Conservation (phyloP, 441 rosid genomes). For the Croton laevigatus region DNA sequence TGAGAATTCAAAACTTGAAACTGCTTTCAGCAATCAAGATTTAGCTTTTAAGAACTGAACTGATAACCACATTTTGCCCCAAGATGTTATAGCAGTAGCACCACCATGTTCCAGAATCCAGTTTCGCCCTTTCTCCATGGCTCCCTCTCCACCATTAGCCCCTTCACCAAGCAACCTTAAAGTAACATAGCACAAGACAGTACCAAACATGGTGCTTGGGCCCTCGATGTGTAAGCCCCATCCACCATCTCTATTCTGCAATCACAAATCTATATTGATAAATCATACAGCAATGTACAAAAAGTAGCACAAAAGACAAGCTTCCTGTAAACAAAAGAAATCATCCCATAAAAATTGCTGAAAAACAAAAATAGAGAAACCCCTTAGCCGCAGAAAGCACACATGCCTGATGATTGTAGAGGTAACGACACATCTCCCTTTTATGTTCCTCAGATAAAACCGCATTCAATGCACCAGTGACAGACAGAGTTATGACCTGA, state of each 20-base stretch:
- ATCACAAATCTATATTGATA: slow-evolving; percentile 1
- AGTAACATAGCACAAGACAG: slow-evolving; percentile 44
- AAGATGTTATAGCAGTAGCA: slow-evolving; percentile 50
- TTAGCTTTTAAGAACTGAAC: slow-evolving; percentile 29
- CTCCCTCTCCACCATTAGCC: slow-evolving; percentile 47
- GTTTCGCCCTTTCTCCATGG: slow-evolving; percentile 48
- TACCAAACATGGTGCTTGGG: slow-evolving; percentile 61
- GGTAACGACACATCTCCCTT: slow-evolving; percentile 80
- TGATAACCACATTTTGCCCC: slow-evolving; percentile 84
- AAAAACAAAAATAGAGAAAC: neutral
- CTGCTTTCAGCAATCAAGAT: neutral
- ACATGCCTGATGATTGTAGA: slow-evolving; percentile 87
- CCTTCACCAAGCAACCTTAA: slow-evolving; percentile 62
- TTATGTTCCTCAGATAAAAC: slow-evolving; percentile 71
- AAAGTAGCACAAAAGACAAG: neutral
- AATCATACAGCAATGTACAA: neutral
- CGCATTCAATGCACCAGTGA: slow-evolving; percentile 82
- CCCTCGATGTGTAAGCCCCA: slow-evolving; percentile 81
- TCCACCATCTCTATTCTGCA: slow-evolving; percentile 82
- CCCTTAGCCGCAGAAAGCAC: neutral
- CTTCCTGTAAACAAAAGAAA: neutral
- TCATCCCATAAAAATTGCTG: neutral
- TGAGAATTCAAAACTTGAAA: neutral
- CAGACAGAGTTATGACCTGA: slow-evolving; percentile 70
- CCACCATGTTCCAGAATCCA: slow-evolving; percentile 73